Evolutionary conservation across 2,329 filamentous ascomycete species (phyloP).

Genomic region (Fonsecaea multimorphosa): DNA sequence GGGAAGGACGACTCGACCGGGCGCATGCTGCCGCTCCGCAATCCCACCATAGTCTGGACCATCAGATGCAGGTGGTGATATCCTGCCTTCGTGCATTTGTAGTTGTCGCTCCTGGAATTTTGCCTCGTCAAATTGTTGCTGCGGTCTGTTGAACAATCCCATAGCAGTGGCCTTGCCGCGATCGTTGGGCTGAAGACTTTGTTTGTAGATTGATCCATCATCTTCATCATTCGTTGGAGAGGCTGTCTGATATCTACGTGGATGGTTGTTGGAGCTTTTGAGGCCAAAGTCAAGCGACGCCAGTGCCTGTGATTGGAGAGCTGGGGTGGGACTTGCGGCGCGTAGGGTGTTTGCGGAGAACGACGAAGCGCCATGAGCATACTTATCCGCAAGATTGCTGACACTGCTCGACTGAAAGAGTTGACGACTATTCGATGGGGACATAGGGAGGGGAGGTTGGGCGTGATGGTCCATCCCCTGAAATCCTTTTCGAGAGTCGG

Average conservation of each 20-base stretch:
- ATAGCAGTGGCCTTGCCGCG: conserved; percentile 80
- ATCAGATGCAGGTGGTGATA: conserved; percentile 57
- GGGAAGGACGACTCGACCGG: conserved; percentile 6
- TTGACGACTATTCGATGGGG: conserved; percentile 29
- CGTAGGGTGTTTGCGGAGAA: conserved; percentile 42
- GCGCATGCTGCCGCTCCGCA: conserved; percentile 35
- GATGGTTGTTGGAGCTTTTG: conserved; percentile 21
- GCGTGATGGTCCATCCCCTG: conserved; percentile 16
- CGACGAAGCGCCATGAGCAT: conserved; percentile 46
- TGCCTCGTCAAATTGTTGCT: conserved; percentile 79
- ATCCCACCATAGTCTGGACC: conserved; percentile 31
- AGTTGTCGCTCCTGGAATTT: conserved; percentile 82
- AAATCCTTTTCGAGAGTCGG: conserved; percentile 30
- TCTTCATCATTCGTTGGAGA: conserved; percentile 55
- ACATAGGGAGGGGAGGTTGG: conserved; percentile 35
- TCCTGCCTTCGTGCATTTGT: conserved; percentile 77
- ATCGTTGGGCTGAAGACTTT: conserved; percentile 75
- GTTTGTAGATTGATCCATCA: conserved; percentile 66
- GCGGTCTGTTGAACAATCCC: conserved; percentile 74
- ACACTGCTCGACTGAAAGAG: conserved; percentile 61
- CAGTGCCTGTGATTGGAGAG: conserved; percentile 43
- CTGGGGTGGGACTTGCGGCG: conserved; percentile 52
- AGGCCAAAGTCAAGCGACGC: conserved; percentile 37
- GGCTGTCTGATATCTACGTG: conserved; percentile 34
- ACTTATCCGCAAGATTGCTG: conserved; percentile 66